Percentiles rank a stretch among this genome's conserved stretches.
phyloP scores from a whole-genome alignment of 331 rosid species.

The Cucumis variabilis region DNA sequence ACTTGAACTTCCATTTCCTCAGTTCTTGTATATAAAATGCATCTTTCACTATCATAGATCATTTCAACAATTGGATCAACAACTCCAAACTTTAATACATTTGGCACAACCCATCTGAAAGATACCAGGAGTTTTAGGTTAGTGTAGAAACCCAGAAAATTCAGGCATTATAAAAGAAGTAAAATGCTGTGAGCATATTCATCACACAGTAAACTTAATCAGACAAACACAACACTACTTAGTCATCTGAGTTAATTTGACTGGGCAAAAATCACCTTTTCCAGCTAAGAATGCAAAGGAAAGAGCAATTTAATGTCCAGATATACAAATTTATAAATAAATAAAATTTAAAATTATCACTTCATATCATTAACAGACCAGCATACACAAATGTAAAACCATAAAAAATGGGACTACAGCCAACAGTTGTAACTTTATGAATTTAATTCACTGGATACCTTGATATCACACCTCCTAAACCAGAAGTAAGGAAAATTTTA shows the following conservation, averaged over 20 bases:
- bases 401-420: neutral
- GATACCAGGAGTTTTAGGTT: slow-evolving; percentile 33
- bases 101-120: slow-evolving; percentile 97
- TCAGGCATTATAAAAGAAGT: neutral
- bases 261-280: neutral
- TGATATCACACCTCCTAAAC: slow-evolving; percentile 90
- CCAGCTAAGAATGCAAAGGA: neutral
- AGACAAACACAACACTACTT: neutral
- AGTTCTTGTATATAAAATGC: slow-evolving; percentile 81
- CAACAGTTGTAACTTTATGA: neutral
- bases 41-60: slow-evolving; percentile 93
- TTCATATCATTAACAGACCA: neutral
- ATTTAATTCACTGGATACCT: slow-evolving; percentile 57
- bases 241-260: neutral
- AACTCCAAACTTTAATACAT: slow-evolving; percentile 94
- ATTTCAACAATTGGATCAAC: slow-evolving; percentile 92
- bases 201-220: neutral
- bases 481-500: slow-evolving; percentile 90
- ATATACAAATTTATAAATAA: neutral
- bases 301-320: neutral
- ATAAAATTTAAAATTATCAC: neutral
- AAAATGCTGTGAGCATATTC: neutral
- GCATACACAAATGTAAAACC: neutral
- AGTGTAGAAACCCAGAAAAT: slow-evolving; percentile 11
- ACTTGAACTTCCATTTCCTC: slow-evolving; percentile 98